Conservation (phyloP, 768 basidiomycete species). For the Sutorius australiensis region DNA sequence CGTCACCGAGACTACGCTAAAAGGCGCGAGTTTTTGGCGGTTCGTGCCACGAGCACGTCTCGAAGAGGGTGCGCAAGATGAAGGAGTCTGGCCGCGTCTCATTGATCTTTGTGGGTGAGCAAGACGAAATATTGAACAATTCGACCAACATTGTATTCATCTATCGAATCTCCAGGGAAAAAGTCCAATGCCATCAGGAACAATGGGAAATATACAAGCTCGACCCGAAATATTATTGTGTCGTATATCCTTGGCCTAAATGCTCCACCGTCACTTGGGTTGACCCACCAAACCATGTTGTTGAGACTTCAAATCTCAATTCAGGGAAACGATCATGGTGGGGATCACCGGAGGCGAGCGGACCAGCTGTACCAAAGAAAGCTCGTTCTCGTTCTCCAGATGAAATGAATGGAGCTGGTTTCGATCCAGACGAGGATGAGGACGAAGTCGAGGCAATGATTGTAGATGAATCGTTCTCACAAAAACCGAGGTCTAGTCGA, state of each 20-base stretch:
- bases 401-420: conserved; percentile 21
- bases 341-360: conserved; percentile 22
- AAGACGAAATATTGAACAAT: conserved; percentile 1
- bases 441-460: conserved; percentile 52
- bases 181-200: conserved; percentile 56
- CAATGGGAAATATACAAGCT: conserved; percentile 88
- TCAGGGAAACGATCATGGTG: conserved; percentile 28
- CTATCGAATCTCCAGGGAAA: conserved; percentile 36
- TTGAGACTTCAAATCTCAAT: conserved; percentile 4
- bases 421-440: conserved; percentile 40
- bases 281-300: conserved; percentile 10
- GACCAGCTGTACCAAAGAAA: conserved; percentile 22
- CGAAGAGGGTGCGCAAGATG: conserved; percentile 55
- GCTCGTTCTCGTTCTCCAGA: conserved; percentile 22
- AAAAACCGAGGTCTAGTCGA: conserved; percentile 11
- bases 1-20: conserved; percentile 62
- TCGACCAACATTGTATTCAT: conserved; percentile 7
- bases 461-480: conserved; percentile 33
- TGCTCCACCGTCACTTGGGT: conserved; percentile 22
- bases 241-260: conserved; percentile 44
- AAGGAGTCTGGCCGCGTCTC: conserved; percentile 68
- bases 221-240: conserved; percentile 69
- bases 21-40: conserved; percentile 62
- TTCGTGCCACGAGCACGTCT: conserved; percentile 70
- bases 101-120: conserved; percentile 69